These are phyloP conservation scores for Calycina herbarum DNA, from an alignment of 2,329 filamentous ascomycete species.

Conservation along the genomic window DNA sequence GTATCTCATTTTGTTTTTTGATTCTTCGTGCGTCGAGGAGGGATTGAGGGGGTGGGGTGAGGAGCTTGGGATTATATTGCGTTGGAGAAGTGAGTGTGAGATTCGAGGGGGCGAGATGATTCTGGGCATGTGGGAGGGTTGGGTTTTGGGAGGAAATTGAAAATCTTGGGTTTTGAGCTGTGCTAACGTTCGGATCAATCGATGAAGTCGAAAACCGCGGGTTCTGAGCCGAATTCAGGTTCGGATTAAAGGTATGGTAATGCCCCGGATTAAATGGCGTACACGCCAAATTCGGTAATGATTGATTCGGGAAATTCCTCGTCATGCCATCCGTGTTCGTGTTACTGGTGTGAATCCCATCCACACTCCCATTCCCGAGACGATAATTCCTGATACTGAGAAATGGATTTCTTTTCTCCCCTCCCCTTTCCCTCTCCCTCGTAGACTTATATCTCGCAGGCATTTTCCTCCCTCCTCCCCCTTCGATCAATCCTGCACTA, in stretches of 20 bases:
- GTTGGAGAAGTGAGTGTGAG: background rate
- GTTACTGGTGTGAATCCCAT: background rate
- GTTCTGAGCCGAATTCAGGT: background rate
- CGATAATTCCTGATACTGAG: background rate
- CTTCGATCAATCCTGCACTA: background rate
- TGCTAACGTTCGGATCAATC: background rate
- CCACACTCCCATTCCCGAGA: background rate
- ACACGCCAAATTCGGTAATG: too few species aligned
- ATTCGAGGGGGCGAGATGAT: background rate
- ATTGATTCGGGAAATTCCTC: too few species aligned
- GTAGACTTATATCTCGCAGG: background rate
- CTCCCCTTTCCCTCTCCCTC: background rate
- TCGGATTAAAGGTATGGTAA: background rate
- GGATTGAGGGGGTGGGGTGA: conserved; percentile 28
- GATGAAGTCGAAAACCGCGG: background rate
- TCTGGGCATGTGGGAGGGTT: too few species aligned
- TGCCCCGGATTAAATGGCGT: too few species aligned
- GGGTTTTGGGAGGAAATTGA: too few species aligned
- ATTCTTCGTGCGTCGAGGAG: conserved; percentile 15
- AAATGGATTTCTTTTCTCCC: background rate
- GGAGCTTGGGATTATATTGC: background rate
- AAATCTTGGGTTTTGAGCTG: background rate
- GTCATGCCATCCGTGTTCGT: too few species aligned
- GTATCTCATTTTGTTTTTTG: conserved; percentile 25
- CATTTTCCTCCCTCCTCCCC: background rate